phyloP scores from a whole-genome alignment of 2,329 filamentous ascomycete genomes.

The Talaromyces sp. region DNA sequence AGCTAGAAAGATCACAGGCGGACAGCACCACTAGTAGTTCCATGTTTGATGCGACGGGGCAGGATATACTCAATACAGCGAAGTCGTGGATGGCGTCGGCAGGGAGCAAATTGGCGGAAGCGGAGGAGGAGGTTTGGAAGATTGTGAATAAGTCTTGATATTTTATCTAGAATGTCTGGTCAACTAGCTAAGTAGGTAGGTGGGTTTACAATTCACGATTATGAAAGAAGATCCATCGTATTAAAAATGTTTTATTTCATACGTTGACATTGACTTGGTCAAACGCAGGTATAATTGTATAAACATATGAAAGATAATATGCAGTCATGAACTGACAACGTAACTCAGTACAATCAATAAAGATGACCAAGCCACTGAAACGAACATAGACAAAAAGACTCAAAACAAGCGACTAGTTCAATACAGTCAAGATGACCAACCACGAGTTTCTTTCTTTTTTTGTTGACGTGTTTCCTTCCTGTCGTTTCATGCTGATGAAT shows the following conservation, averaged over 20 bases:
- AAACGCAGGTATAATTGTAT: background rate
- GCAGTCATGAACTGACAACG: slow-evolving; percentile 1
- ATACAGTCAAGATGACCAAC: slow-evolving; percentile 35
- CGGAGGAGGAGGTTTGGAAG: slow-evolving; percentile 46
- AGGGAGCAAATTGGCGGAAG: slow-evolving; percentile 39
- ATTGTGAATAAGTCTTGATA: slow-evolving; percentile 33
- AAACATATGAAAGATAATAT: slow-evolving; percentile 1
- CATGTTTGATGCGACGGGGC: slow-evolving; percentile 14
- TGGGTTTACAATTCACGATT: background rate
- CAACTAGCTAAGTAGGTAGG: background rate
- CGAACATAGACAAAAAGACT: background rate
- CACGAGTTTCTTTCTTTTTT: slow-evolving; percentile 2
- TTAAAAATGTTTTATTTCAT: background rate
- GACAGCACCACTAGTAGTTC: background rate
- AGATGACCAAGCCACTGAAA: slow-evolving; percentile 24
- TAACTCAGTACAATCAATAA: slow-evolving; percentile 29
- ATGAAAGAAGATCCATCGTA: background rate
- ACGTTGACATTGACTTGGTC: background rate
- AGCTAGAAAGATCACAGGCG: background rate
- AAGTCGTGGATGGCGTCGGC: slow-evolving; percentile 40
- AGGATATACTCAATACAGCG: slow-evolving; percentile 33
- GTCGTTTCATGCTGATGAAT: background rate
- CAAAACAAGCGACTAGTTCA: slow-evolving; percentile 24
- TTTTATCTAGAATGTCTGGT: too few species aligned
- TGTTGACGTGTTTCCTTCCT: background rate